Evolutionary conservation across 1,139 yeast genomes (phyloP), one percentile per base, ranked within the genome.

Genomic region (Blastobotrys elegans): DNA sequence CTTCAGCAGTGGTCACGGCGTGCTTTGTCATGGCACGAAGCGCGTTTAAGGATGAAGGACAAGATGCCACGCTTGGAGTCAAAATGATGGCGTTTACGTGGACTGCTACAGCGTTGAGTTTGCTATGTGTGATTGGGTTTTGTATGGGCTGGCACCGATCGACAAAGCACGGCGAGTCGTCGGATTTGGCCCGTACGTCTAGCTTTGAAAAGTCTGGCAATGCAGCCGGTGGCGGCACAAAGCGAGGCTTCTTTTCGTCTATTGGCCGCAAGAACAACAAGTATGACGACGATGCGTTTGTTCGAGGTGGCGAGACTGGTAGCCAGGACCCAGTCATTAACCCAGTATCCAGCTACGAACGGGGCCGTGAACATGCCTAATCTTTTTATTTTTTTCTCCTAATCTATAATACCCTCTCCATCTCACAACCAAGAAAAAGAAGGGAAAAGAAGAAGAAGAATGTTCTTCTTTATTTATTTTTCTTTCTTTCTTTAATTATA

Each of bases 1-100:
- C 85, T 17, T 79, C 89, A n/a, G 66, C 78, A 35, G 67, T 83
- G 51, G 65, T 76, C 42, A 84, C 95, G 6, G 84, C 86, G 27
- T 77, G 76, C 37, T 82, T 73, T 62, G 85, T 78, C 26, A 73
- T 73, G 63, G 92, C 86, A 33, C 74, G 77, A 54, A 67, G 75
- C 54, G 72, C 73, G 16, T 84, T 84, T 67, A 68, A 67, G 35
- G 59, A 70, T 49, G 71, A 68, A 33, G 81, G 80, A 38, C 60
- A 65, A 45, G 45, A 53, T 18, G 76, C 92, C 11, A 62, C 58
- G 13, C 57, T 86, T 43, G 89, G 89, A 33, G 72, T 71, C 33
- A 76, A 76, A 53, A 68, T 79, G 65, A 71, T 82, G 63, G 88
- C 79, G 14, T 76, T 82, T 52, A 65, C 79, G 45, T 84, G 92